Base-by-base conservation (phyloP, 768 basidiomycete species). In the Suillus bovinus region DNA sequence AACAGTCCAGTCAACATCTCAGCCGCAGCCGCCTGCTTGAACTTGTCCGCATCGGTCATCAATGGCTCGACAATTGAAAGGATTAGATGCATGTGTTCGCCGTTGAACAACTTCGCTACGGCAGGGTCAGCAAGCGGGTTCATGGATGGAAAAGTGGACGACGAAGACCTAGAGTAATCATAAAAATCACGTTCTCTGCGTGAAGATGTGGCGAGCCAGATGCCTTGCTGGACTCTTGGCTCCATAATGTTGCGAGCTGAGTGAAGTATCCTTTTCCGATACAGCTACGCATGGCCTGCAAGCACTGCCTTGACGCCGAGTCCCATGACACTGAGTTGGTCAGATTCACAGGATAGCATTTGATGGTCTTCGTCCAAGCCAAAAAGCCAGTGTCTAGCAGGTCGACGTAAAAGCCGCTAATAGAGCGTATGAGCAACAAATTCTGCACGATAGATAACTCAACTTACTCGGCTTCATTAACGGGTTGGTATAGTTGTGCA, bases 1-100 rank as follows among this genome's bases (percentile, higher is more conserved):
- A 92, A 75, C 54, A 94, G 69, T 24, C 94, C 94, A 39, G 84
- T 80, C 31, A 95, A 71, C 36, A 94, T 74, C 74, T 89, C 89
- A 58, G 86, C 87, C 29, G 88, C 87, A 33, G 91, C 91, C 29
- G 93, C 84, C 71, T 94, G 94, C 75, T 93, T 93, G 78, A 89
- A 94, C 63, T 91, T 90, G 68, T 94, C 90, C 20, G 81, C 60
- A 55, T 89, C 90, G 38, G 74, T 77, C 44, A 92, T 76, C 33
- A 92, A 69, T 14, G 84, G 77, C 44, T 94, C 91, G 39, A 89
- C 79, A 20, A 79, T 76, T 75, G 71, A 36, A 91, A 76, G 24
- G 89, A 74, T 29, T 75, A 76, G 17, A 42, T 87, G 82, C 36
- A 94, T 68, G 14, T 77, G 72, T 34, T 78, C 77, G 61, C 78